Conservation (phyloP, 768 basidiomycete species). For the Lactarius hengduanensis region DNA sequence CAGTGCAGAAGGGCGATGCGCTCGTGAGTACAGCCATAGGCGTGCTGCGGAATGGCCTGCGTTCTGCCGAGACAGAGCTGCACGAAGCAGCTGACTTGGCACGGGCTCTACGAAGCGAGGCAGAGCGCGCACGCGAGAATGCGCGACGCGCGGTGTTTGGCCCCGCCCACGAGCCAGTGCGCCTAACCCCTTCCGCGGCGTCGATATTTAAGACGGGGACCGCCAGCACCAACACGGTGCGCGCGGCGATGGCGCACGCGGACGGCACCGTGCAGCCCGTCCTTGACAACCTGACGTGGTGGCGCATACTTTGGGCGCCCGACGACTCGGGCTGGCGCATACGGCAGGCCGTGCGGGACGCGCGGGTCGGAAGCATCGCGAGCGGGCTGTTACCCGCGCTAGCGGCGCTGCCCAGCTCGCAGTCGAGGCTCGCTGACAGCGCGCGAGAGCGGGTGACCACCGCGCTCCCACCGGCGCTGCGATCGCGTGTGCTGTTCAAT, state of each 20-base stretch:
- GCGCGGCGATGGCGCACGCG: conserved; percentile 11
- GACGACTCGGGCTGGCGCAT: conserved; percentile 29
- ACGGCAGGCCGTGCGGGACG: conserved; percentile 16
- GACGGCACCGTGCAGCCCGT: conserved; percentile 16
- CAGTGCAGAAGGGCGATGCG: conserved; percentile 18
- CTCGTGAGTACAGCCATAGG: conserved; percentile 5
- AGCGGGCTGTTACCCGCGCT: conserved; percentile 21
- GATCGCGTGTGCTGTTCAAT: conserved; percentile 30
- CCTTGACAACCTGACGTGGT: conserved; percentile 19
- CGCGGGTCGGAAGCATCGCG: conserved; percentile 19
- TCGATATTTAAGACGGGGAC: not conserved
- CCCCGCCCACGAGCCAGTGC: not conserved
- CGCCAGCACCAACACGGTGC: conserved; percentile 14
- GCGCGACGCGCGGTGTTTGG: conserved; percentile 19
- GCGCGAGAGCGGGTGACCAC: not conserved
- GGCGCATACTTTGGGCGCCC: conserved; percentile 21
- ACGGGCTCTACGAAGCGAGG: conserved; percentile 8
- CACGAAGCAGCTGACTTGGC: conserved; percentile 9
- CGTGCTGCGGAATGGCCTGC: conserved; percentile 6
- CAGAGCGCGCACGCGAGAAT: conserved; percentile 3
- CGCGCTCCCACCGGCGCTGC: conserved; percentile 23
- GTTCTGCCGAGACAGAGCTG: conserved; percentile 14
- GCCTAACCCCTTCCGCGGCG: not conserved
- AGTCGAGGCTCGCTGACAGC: not conserved
- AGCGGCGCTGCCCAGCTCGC: conserved; percentile 17